Percentiles rank a stretch among this genome's conserved stretches.
Conservation (phyloP, 2,329 filamentous ascomycete genomes). For the Exophiala aquamarina region DNA sequence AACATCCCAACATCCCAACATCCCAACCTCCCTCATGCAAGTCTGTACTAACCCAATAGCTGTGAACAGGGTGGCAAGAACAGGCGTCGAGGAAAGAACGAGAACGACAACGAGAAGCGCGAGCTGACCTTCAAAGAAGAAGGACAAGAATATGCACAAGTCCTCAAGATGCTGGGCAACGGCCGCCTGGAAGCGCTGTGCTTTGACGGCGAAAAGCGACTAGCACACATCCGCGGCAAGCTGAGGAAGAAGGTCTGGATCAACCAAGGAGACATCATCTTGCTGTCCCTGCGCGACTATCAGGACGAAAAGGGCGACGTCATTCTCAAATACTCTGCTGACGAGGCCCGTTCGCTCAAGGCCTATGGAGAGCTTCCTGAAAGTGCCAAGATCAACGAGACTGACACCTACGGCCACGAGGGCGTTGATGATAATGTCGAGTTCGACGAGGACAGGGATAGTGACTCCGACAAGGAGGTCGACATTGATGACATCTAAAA, state of each 20-base stretch:
- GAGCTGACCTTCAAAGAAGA: constrained; percentile 99
- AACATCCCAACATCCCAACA: constrained; percentile 19
- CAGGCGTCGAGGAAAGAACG: constrained; percentile 96
- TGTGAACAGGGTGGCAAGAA: constrained; percentile 87
- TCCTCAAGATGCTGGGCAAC: constrained; percentile 95
- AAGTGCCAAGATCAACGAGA: constrained; percentile 99
- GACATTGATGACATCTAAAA: constrained; percentile 94
- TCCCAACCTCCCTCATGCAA: constrained; percentile 13
- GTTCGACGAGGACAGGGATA: constrained; percentile 89
- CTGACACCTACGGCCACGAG: constrained; percentile 87
- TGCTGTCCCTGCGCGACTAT: constrained; percentile 84
- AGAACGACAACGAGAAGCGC: constrained; percentile 98
- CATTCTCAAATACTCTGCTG: constrained; percentile 91
- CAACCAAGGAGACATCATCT: constrained; percentile 95
- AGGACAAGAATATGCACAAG: constrained; percentile 87
- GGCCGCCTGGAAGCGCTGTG: constrained; percentile 89
- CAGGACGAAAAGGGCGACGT: constrained; percentile 93
- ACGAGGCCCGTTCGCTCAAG: constrained; percentile 93
- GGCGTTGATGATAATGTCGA: constrained; percentile 98
- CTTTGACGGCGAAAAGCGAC: constrained; percentile 89
- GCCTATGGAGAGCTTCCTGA: constrained; percentile 97
- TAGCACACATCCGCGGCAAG: constrained; percentile 88
- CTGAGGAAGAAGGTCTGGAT: constrained; percentile 99
- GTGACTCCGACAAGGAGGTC: constrained; percentile 62
- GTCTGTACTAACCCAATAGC: not conserved